A percentile compares a stretch with the other conserved stretches of the same genome.
Conservation (phyloP, 208 protist genomes). For the Herpetomonas tarakana region DNA sequence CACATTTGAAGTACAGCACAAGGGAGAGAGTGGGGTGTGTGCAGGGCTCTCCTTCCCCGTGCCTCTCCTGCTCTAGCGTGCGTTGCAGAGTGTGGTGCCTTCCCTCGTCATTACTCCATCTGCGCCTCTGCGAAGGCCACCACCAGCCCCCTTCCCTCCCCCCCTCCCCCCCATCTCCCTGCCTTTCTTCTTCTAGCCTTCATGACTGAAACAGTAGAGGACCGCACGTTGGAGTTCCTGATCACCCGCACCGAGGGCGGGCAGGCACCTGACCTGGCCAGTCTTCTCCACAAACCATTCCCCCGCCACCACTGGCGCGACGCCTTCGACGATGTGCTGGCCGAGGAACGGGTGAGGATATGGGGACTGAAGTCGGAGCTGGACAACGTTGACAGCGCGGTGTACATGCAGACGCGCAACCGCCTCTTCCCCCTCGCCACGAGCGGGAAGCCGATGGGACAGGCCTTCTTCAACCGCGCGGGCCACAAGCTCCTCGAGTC, state of each 20-base stretch:
- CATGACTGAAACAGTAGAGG: constrained; percentile 36
- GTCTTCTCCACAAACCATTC: constrained; percentile 21
- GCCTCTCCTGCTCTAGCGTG: no score
- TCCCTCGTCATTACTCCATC: no score
- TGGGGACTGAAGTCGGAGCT: constrained; percentile 66
- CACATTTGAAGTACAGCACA: no score
- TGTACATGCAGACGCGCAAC: constrained; percentile 55
- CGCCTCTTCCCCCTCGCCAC: constrained; percentile 64
- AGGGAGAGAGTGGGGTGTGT: no score
- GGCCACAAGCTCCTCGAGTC: constrained; percentile 89
- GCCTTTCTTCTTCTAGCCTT: neutral
- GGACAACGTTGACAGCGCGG: constrained; percentile 30
- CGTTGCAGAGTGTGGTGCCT: no score
- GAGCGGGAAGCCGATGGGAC: constrained; percentile 23
- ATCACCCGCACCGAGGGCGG: constrained; percentile 30
- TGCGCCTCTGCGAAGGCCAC: no score
- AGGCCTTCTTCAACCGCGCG: constrained; percentile 79
- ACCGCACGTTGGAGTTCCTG: constrained; percentile 72
- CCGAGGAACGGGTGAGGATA: constrained; percentile 30
- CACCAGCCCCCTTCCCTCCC: no score
- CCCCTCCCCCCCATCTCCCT: no score
- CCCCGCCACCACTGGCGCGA: constrained; percentile 59
- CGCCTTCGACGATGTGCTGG: constrained; percentile 65
- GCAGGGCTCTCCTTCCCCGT: no score
- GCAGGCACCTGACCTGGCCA: constrained; percentile 28